Evolutionary conservation across 805 yeast genomes (phyloP), one percentile per base, ranked within the genome.

Genomic region (Zygosaccharomyces pseudorouxii): DNA sequence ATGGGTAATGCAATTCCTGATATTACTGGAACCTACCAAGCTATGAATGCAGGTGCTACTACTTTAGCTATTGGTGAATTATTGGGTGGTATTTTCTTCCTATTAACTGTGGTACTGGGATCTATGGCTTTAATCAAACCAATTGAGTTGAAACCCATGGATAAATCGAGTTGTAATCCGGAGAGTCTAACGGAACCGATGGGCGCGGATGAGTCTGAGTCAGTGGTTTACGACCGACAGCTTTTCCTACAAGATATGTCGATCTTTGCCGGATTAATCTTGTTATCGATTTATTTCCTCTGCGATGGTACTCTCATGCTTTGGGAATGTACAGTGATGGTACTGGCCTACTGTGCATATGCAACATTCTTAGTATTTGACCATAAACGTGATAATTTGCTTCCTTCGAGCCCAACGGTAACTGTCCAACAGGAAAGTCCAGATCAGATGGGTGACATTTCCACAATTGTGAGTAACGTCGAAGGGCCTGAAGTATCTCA

Each of bases 1-100:
- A 74, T 92, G 51, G 98, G 97, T 0, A 92, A 92, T 67, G 95
- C 96, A 3, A 76, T 95, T 0, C 96, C 97, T 0, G 99, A 92
- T 64, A 80, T 92, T 3, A 77, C 89, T 31, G 79, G 92, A 41
- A 89, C 96, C 0, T 87, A 81, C 62, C 82, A 84, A 42, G 96
- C 97, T 3, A 78, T 93, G 80, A 74, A 76, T 10, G 69, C 80
- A 1, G 82, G 79, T n/a, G 79, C 87, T 1, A 80, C 84, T 0
- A 77, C 88, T 0, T 70, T 92, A 61, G 97, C 98, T 0, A 68
- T 92, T 5, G 93, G 97, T 1, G 97, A 90, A 63, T 71, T 92
- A n/a, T 68, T 89, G 28, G 98, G 99, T 0, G 93, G 97, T 1
- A 86, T 95, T 0, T 79, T 86, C 39, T 89, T 93, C 60, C 80